Evolutionary conservation across 495 filamentous ascomycete species (phyloP).

Genomic region (Tetracladium marchalianum): DNA sequence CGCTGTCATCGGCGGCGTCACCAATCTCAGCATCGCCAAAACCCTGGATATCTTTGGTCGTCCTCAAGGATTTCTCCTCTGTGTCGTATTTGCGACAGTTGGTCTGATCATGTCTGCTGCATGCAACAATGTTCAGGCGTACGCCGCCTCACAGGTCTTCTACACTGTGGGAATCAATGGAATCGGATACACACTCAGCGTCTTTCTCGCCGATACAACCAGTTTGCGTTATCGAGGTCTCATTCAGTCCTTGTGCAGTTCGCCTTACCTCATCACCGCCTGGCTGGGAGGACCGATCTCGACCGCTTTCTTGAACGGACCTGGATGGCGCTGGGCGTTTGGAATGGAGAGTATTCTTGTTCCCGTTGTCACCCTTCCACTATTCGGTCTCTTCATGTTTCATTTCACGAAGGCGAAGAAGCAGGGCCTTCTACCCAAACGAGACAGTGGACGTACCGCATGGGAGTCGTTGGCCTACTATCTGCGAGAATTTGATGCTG

Average conservation of each 20-base stretch:
- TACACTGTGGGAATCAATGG: constrained; percentile 31
- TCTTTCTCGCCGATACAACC: constrained; percentile 53
- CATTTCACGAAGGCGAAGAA: constrained; percentile 41
- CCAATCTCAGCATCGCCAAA: constrained; percentile 53
- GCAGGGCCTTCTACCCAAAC: constrained; percentile 23
- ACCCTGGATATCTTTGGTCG: constrained; percentile 56
- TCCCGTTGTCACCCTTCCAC: constrained; percentile 36
- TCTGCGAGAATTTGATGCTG: constrained; percentile 51
- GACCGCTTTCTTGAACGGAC: constrained; percentile 26
- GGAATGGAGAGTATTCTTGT: constrained; percentile 43
- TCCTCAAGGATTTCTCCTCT: constrained; percentile 27
- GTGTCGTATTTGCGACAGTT: constrained; percentile 16
- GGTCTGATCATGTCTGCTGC: constrained; percentile 27
- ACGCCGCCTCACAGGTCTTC: constrained; percentile 31
- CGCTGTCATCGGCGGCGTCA: constrained; percentile 49
- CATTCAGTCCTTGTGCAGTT: constrained; percentile 43
- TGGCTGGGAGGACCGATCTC: constrained; percentile 32
- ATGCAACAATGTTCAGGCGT: constrained; percentile 23
- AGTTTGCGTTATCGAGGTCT: constrained; percentile 46
- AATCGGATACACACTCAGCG: constrained; percentile 41
- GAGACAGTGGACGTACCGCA: constrained; percentile 33
- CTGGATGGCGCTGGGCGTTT: constrained; percentile 49
- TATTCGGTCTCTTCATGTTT: constrained; percentile 26
- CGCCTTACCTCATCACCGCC: constrained; percentile 51
- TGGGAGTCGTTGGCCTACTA: constrained; percentile 42